Percentiles rank a stretch among this genome's conserved stretches.
Evolutionary conservation across 306 rosid species (phyloP).

Genomic region (Acacia confusa): DNA sequence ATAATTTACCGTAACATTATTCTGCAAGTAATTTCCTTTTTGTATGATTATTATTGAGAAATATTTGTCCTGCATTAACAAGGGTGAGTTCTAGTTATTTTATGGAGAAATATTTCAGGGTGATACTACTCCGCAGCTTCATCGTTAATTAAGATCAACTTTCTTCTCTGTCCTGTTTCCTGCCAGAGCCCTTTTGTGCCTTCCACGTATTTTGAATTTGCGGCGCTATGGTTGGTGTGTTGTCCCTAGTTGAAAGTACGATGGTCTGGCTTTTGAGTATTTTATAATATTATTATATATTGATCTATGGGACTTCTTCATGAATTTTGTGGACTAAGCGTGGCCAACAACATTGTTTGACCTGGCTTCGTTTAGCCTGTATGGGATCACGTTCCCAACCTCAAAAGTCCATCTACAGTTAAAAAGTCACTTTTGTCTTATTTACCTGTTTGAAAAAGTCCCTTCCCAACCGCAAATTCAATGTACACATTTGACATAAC

Average conservation of each 20-base stretch:
- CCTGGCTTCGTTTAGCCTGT: background rate
- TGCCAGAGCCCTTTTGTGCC: background rate
- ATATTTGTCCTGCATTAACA: background rate
- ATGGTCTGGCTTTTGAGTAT: background rate
- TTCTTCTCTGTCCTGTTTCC: background rate
- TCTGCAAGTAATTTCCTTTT: background rate
- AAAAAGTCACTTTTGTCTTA: too few relatives aligned
- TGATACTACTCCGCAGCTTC: background rate
- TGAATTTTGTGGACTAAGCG: too few relatives aligned
- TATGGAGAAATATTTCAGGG: background rate
- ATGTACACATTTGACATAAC: too few relatives aligned
- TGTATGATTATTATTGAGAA: background rate
- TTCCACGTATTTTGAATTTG: constrained; percentile 6
- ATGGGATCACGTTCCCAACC: too few relatives aligned
- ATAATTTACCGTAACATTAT: background rate
- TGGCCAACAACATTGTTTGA: background rate
- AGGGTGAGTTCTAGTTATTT: background rate
- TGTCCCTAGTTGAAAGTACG: background rate
- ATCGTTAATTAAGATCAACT: background rate
- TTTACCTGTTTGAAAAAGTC: too few relatives aligned
- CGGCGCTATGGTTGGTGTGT: constrained; percentile 13
- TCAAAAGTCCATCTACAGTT: too few relatives aligned
- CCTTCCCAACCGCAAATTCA: too few relatives aligned
- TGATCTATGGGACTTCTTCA: too few relatives aligned
- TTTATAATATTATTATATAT: too few relatives aligned